Evolutionary conservation across 352 stramenopile genomes (phyloP).

Genomic region (Globisporangium yorkense): DNA sequence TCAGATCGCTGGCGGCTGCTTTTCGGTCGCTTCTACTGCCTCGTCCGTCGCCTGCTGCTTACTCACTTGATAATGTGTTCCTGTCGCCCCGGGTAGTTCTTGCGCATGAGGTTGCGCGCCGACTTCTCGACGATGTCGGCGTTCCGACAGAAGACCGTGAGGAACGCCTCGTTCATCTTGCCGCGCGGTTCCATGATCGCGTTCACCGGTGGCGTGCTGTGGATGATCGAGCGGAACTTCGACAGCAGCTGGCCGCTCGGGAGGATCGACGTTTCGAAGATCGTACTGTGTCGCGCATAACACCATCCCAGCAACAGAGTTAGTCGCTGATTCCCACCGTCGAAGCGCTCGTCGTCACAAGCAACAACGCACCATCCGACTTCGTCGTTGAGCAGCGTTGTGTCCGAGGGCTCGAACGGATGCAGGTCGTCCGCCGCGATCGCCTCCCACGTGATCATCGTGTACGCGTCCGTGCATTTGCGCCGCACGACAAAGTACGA

Average conservation of each 20-base stretch:
- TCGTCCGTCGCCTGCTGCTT: background rate
- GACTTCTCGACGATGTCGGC: constrained; percentile 67
- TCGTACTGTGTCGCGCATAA: constrained; percentile 29
- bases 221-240: constrained; percentile 59
- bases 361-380: constrained; percentile 51
- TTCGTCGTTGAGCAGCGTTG: constrained; percentile 67
- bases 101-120: constrained; percentile 46
- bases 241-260: constrained; percentile 46
- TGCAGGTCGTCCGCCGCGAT: constrained; percentile 67
- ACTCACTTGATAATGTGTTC: constrained; percentile 2
- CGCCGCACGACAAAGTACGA: constrained; percentile 72
- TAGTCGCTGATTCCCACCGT: background rate
- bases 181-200: constrained; percentile 61
- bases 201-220: constrained; percentile 57
- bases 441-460: constrained; percentile 67
- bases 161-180: constrained; percentile 71
- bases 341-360: background rate
- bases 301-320: constrained; percentile 3
- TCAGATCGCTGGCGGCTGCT: too few relatives aligned
- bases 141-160: constrained; percentile 74
- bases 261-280: constrained; percentile 49
- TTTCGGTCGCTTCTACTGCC: too few relatives aligned
- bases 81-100: constrained; percentile 37
- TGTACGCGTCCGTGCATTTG: constrained; percentile 43
- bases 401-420: constrained; percentile 48